phyloP scores from a whole-genome alignment of 2,329 filamentous ascomycete species.

The Xylariales sp. region DNA sequence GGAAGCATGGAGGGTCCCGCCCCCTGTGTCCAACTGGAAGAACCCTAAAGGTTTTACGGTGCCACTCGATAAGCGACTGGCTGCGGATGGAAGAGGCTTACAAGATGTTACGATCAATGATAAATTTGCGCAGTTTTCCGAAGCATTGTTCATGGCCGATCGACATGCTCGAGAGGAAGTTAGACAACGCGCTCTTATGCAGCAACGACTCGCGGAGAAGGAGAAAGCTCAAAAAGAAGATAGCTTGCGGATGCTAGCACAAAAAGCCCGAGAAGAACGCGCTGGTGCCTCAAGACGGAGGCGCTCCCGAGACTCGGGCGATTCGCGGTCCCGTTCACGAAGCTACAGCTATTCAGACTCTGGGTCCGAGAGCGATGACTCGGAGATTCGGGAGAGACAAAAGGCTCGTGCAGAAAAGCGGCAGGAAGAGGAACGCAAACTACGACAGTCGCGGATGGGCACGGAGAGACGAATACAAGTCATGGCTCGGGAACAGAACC shows the following conservation, averaged over 20 bases:
- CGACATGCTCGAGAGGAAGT: slow-evolving; percentile 96
- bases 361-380: slow-evolving; percentile 70
- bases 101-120: slow-evolving; percentile 98
- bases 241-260: slow-evolving; percentile 84
- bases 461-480: slow-evolving; percentile 90
- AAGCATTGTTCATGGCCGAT: slow-evolving; percentile 94
- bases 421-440: slow-evolving; percentile 86
- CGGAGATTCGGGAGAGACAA: slow-evolving; percentile 80
- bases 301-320: slow-evolving; percentile 55
- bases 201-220: slow-evolving; percentile 95
- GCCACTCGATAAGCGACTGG: slow-evolving; percentile 92
- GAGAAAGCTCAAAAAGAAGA: slow-evolving; percentile 96
- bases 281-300: slow-evolving; percentile 63
- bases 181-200: slow-evolving; percentile 90
- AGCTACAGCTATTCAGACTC: slow-evolving; percentile 67
- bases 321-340: slow-evolving; percentile 58
- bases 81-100: slow-evolving; percentile 89
- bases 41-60: slow-evolving; percentile 99
- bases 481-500: slow-evolving; percentile 93
- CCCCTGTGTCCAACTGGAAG: slow-evolving; percentile 98
- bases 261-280: slow-evolving; percentile 89
- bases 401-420: slow-evolving; percentile 80
- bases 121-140: slow-evolving; percentile 96
- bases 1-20: slow-evolving; percentile 90
- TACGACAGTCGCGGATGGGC: slow-evolving; percentile 95